A percentile compares a stretch with the other conserved stretches of the same genome.
Conservation (phyloP, 176 grass and related monocot species). For the Pontederia crassipes region DNA sequence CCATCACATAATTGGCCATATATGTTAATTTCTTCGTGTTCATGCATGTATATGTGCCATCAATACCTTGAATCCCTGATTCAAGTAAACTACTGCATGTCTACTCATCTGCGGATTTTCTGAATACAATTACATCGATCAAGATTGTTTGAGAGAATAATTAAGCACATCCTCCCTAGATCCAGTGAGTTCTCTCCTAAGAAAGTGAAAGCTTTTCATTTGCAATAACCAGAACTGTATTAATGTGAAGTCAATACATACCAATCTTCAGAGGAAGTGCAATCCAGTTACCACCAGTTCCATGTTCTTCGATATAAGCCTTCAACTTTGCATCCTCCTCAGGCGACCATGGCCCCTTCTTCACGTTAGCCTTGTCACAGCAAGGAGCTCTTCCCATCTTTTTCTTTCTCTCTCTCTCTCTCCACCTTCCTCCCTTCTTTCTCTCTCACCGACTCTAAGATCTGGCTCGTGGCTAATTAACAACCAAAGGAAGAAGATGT, state of each 20-base stretch:
- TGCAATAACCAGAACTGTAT: not conserved
- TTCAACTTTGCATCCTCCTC: slow-evolving; percentile 93
- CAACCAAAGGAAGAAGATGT: not conserved
- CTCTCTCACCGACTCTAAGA: not conserved
- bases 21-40: too few relatives aligned
- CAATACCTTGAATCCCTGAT: too few relatives aligned
- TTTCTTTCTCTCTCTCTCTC: not conserved
- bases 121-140: too few relatives aligned
- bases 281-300: slow-evolving; percentile 92
- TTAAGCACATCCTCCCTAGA: not conserved
- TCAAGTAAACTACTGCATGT: not conserved
- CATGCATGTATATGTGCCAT: too few relatives aligned
- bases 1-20: too few relatives aligned
- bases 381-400: slow-evolving; percentile 89
- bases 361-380: slow-evolving; percentile 97
- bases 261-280: slow-evolving; percentile 96
- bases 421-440: not conserved
- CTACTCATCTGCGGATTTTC: not conserved
- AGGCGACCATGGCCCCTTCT: slow-evolving; percentile 93
- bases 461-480: not conserved
- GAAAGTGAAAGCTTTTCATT: not conserved
- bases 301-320: slow-evolving; percentile 81
- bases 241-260: slow-evolving; percentile 14
- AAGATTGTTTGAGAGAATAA: too few relatives aligned
- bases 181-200: not conserved